Percentiles rank a stretch among this genome's conserved stretches.
These are phyloP conservation scores for Cutaneotrichosporon cyanovorans DNA, from an alignment of 1,284 basidiomycete genomes.

Conservation along the genomic window DNA sequence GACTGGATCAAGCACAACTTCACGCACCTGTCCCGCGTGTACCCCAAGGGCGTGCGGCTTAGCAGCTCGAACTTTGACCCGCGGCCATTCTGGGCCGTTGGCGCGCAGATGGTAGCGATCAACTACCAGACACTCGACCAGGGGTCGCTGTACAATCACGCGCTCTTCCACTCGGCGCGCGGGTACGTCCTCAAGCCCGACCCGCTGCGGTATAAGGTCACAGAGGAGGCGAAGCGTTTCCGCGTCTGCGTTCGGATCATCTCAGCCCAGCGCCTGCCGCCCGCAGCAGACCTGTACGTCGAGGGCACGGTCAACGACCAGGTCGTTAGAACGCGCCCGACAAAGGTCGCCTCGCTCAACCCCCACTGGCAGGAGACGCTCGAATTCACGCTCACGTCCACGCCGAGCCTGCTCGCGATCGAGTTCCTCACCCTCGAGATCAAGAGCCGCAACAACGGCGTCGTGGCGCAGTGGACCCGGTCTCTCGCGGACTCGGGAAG, in stretches of 20 bases:
- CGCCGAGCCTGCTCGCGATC: constrained; percentile 65
- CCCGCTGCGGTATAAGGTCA: constrained; percentile 61
- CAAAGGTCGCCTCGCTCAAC: constrained; percentile 82
- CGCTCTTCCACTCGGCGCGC: constrained; percentile 74
- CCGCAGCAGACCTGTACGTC: constrained; percentile 55
- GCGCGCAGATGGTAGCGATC: constrained; percentile 88
- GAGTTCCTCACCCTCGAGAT: constrained; percentile 75
- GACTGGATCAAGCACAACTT: constrained; percentile 86
- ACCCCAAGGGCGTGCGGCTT: constrained; percentile 77
- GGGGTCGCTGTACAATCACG: constrained; percentile 62
- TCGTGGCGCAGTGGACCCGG: constrained; percentile 59
- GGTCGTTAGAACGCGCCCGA: constrained; percentile 50
- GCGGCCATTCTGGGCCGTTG: constrained; percentile 80
- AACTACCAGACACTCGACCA: constrained; percentile 96
- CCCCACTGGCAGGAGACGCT: constrained; percentile 75
- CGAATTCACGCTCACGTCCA: constrained; percentile 62
- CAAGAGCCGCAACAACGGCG: constrained; percentile 56
- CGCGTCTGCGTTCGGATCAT: constrained; percentile 55
- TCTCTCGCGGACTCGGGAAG: constrained; percentile 35
- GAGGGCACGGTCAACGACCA: constrained; percentile 24
- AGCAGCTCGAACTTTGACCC: constrained; percentile 86
- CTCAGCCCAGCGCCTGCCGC: constrained; percentile 87
- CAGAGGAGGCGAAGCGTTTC: constrained; percentile 54
- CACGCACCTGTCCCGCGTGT: constrained; percentile 76
- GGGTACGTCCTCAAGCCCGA: constrained; percentile 90